Percentiles rank a stretch among this genome's conserved stretches.
Conservation (phyloP, 441 rosid species). For the Pelargonium cotyledonis region DNA sequence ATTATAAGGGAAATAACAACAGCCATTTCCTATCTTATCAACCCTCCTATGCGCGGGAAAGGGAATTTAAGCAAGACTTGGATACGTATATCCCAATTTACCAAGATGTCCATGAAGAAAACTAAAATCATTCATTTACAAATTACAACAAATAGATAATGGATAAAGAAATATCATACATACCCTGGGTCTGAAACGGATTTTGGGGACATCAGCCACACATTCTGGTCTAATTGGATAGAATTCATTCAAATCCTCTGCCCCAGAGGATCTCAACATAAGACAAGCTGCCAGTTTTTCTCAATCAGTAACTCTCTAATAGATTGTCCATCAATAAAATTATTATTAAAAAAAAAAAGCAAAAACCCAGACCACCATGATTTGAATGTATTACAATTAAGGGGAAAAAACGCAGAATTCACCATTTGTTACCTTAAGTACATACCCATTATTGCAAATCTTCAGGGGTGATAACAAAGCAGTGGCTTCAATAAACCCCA, state of each 20-base stretch:
- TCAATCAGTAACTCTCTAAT: background rate
- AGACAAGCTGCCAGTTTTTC: conserved; percentile 1
- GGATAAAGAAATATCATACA: too few species aligned
- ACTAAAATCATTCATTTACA: too few species aligned
- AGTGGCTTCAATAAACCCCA: background rate
- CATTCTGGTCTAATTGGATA: conserved; percentile 75
- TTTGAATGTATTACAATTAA: too few species aligned
- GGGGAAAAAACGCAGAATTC: background rate
- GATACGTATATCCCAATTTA: too few species aligned
- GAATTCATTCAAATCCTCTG: conserved; percentile 55
- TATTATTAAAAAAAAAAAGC: too few species aligned
- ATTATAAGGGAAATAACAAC: background rate
- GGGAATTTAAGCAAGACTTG: too few species aligned
- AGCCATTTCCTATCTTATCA: too few species aligned
- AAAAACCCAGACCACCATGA: background rate
- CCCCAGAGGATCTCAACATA: conserved; percentile 25
- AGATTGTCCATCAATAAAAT: background rate
- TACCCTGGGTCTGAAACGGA: conserved; percentile 68
- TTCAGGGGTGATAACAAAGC: background rate
- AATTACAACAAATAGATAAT: too few species aligned
- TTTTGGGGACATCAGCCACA: conserved; percentile 51
- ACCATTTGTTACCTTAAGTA: conserved; percentile 1
- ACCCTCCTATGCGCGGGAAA: too few species aligned
- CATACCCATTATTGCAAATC: conserved; percentile 7
- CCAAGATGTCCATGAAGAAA: background rate